Evolutionary conservation across 2,329 filamentous ascomycete genomes (phyloP).

Genomic region (Colletotrichum sp.): DNA sequence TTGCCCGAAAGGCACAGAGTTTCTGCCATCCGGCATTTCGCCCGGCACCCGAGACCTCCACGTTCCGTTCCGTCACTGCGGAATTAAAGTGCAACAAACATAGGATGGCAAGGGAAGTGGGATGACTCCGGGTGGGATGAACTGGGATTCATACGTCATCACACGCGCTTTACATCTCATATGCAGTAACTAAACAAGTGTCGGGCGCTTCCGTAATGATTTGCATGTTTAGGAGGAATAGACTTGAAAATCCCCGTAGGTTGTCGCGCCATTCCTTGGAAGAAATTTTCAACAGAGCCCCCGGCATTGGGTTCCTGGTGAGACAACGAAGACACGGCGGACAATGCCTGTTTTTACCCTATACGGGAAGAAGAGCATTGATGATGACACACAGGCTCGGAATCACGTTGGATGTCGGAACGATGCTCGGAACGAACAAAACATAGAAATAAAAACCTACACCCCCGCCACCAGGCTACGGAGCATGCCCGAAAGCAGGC

Average conservation of each 20-base stretch:
- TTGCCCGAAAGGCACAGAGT: neutral
- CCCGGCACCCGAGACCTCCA: neutral
- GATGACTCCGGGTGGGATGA: neutral
- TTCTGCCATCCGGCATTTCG: neutral
- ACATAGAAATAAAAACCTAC: neutral
- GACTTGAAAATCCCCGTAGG: neutral
- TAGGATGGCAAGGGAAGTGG: neutral
- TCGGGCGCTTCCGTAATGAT: neutral
- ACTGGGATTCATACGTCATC: neutral
- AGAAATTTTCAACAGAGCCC: neutral
- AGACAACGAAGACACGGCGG: neutral
- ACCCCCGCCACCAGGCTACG: conserved; percentile 1
- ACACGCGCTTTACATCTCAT: neutral
- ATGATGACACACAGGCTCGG: neutral
- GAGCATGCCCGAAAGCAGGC: conserved; percentile 2
- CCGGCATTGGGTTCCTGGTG: neutral
- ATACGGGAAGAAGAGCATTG: neutral
- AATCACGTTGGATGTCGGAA: neutral
- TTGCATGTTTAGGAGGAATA: neutral
- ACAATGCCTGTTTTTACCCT: neutral
- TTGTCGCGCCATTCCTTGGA: neutral
- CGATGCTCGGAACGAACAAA: neutral
- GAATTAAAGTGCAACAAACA: neutral
- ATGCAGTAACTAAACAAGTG: neutral
- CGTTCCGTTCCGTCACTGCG: neutral